A percentile compares a stretch with the other conserved stretches of the same genome.
Evolutionary conservation across 345 rosid species (phyloP).

Genomic region (Eucalyptus regnans): DNA sequence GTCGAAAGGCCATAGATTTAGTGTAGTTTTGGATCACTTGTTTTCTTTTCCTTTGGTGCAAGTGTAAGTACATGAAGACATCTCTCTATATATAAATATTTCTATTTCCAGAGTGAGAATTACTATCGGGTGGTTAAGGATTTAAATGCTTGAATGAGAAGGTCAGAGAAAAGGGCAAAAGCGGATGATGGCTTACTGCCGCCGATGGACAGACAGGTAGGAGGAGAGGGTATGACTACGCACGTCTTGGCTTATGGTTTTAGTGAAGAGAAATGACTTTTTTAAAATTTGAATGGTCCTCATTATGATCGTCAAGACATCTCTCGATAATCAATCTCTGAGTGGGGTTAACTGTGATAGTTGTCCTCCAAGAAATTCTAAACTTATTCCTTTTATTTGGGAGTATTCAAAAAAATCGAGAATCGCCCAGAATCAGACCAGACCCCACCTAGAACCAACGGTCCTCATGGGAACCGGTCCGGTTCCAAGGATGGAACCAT

Average conservation of each 20-base stretch:
- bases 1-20: background rate
- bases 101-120: background rate
- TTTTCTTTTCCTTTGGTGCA: background rate
- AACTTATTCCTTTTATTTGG: background rate
- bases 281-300: background rate
- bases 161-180: background rate
- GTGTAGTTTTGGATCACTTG: background rate
- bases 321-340: background rate
- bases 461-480: too few relatives aligned
- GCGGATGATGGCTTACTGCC: background rate
- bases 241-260: background rate
- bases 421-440: rapidly evolving
- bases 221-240: background rate
- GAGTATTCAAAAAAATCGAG: too few relatives aligned
- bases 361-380: background rate
- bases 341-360: background rate
- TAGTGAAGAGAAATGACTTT: background rate
- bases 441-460: too few relatives aligned
- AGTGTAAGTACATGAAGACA: background rate
- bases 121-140: background rate
- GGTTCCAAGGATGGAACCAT: too few relatives aligned
- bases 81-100: background rate
- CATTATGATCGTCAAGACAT: background rate
- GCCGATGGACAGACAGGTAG: background rate
- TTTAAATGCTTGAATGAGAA: background rate